These are phyloP conservation scores for Mucor indicus DNA, from an alignment of 371 early-diverging fungal species.

Conservation along the genomic window DNA sequence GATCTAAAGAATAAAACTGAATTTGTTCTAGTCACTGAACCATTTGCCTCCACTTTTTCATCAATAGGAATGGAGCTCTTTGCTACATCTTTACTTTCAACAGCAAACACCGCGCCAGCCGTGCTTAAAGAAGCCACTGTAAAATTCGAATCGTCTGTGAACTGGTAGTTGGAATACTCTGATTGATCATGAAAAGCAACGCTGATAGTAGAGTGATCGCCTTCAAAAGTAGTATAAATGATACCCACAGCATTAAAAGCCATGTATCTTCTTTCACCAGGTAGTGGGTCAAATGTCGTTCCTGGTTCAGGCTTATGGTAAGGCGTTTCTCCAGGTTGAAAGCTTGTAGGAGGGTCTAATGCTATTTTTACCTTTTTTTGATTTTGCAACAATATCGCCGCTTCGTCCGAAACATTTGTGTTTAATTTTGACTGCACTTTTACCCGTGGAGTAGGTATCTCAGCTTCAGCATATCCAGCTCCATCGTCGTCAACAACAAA, in stretches of 20 bases:
- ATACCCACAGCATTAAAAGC: slow-evolving; percentile 82
- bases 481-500: slow-evolving; percentile 32
- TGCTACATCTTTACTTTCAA: slow-evolving; percentile 35
- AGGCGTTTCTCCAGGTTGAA: slow-evolving; percentile 62
- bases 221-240: slow-evolving; percentile 70
- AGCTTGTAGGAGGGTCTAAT: slow-evolving; percentile 30
- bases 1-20: slow-evolving; percentile 61
- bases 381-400: too few species aligned
- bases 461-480: slow-evolving; percentile 50
- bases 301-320: slow-evolving; percentile 20
- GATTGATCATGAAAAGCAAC: slow-evolving; percentile 88
- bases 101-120: slow-evolving; percentile 76
- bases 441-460: not conserved
- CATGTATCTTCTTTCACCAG: slow-evolving; percentile 66
- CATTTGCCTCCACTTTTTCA: slow-evolving; percentile 23
- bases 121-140: slow-evolving; percentile 70
- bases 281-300: slow-evolving; percentile 30
- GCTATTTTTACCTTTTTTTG: too few species aligned
- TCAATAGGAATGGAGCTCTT: slow-evolving; percentile 1
- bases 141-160: slow-evolving; percentile 73
- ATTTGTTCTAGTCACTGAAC: slow-evolving; percentile 15
- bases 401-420: too few species aligned
- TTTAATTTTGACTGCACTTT: not conserved
- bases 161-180: slow-evolving; percentile 73
- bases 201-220: slow-evolving; percentile 67